Conservation (phyloP, 768 basidiomycete genomes). For the Boletus vinaceobasis region DNA sequence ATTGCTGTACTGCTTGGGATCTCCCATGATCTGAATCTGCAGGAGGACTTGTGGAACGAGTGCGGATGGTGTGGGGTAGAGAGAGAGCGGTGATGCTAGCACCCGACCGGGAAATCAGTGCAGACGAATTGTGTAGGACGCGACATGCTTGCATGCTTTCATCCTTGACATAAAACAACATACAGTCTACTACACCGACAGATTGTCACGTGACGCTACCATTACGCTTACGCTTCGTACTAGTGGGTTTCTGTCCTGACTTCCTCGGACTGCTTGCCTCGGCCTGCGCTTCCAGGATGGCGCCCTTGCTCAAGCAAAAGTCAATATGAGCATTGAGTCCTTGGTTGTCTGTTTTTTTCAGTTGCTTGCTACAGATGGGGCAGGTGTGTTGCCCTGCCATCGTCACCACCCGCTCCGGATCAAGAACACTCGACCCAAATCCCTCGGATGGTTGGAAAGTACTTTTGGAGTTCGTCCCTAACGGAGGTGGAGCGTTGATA, state of each 20-base stretch:
- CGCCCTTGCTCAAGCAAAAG: constrained; percentile 77
- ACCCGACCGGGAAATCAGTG: neutral
- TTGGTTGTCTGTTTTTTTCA: constrained; percentile 69
- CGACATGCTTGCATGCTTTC: constrained; percentile 28
- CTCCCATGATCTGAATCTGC: neutral
- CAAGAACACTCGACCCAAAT: constrained; percentile 18
- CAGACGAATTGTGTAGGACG: constrained; percentile 10
- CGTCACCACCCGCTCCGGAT: constrained; percentile 1
- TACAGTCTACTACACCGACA: neutral
- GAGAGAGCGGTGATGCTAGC: neutral
- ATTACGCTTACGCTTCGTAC: constrained; percentile 17
- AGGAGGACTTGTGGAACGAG: neutral
- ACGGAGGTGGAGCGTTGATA: neutral
- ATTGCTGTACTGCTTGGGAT: neutral
- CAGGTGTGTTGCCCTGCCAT: constrained; percentile 43
- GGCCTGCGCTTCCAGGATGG: constrained; percentile 67
- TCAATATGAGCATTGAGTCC: constrained; percentile 87
- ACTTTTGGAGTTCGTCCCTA: neutral
- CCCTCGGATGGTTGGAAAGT: constrained; percentile 5
- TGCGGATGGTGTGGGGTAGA: neutral
- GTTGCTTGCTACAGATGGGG: constrained; percentile 64
- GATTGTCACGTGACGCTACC: constrained; percentile 17
- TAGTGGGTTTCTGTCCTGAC: neutral
- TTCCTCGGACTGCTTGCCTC: constrained; percentile 24
- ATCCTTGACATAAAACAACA: constrained; percentile 1